These are phyloP conservation scores for Rhizophora apiculata DNA, from an alignment of 345 rosid genomes.

Conservation along the genomic window DNA sequence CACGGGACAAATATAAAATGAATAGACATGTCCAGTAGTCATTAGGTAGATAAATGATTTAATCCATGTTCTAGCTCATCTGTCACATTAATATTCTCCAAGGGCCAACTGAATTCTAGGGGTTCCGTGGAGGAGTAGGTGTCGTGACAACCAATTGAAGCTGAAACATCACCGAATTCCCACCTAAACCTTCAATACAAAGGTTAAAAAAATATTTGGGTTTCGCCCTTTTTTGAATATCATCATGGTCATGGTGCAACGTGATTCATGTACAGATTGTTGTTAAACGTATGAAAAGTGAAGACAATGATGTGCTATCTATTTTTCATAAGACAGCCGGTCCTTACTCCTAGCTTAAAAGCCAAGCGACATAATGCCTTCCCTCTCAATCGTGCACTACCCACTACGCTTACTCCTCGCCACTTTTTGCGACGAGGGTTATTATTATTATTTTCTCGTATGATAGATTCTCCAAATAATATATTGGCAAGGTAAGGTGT, in stretches of 20 bases:
- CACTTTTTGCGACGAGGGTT: neutral
- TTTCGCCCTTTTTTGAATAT: neutral
- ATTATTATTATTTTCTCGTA: neutral
- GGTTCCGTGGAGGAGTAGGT: neutral
- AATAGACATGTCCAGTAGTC: neutral
- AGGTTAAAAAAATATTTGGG: no score
- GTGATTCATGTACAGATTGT: neutral
- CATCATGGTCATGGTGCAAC: neutral
- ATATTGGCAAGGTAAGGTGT: neutral
- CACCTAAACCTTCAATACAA: constrained; percentile 16
- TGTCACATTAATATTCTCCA: neutral
- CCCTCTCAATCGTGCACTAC: constrained; percentile 19
- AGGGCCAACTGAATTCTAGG: neutral
- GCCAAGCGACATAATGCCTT: constrained; percentile 48
- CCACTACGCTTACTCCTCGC: constrained; percentile 21
- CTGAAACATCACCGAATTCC: constrained; percentile 34
- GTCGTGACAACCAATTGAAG: constrained; percentile 32
- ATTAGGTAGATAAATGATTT: constrained; percentile 1
- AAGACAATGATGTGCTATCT: constrained; percentile 52
- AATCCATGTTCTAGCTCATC: constrained; percentile 1
- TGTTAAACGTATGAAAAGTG: neutral
- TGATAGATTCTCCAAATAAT: neutral
- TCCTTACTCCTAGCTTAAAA: constrained; percentile 47
- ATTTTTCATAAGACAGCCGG: constrained; percentile 12
- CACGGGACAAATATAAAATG: no score